These are phyloP conservation scores for Furcasterigmium furcatum DNA, from an alignment of 2,329 filamentous ascomycete genomes.

Conservation along the genomic window DNA sequence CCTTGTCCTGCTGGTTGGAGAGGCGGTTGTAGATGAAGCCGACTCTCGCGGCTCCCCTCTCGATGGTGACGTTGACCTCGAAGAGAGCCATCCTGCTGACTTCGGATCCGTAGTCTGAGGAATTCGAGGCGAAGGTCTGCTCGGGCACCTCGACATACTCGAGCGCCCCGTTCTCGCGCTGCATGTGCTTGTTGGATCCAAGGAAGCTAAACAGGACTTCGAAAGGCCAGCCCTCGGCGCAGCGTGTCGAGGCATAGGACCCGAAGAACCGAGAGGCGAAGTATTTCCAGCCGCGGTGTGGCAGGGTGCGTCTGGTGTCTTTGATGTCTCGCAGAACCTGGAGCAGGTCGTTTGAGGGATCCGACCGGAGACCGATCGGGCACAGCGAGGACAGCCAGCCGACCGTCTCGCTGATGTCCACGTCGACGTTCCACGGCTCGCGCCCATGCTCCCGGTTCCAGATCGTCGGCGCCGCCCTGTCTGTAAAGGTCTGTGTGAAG, in stretches of 20 bases:
- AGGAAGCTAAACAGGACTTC: slow-evolving; percentile 58
- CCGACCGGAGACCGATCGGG: slow-evolving; percentile 41
- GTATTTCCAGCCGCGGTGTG: slow-evolving; percentile 42
- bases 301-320: slow-evolving; percentile 42
- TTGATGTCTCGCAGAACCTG: slow-evolving; percentile 51
- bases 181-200: slow-evolving; percentile 45
- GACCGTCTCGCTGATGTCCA: slow-evolving; percentile 54
- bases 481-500: slow-evolving; percentile 51
- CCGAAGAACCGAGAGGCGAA: slow-evolving; percentile 43
- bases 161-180: slow-evolving; percentile 44
- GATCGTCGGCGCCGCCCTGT: slow-evolving; percentile 45
- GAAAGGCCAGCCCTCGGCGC: slow-evolving; percentile 40
- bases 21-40: slow-evolving; percentile 41
- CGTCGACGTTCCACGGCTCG: slow-evolving; percentile 35
- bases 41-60: slow-evolving; percentile 40
- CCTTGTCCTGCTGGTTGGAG: slow-evolving; percentile 36
- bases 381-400: slow-evolving; percentile 59
- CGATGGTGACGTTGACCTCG: slow-evolving; percentile 44
- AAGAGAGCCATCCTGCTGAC: slow-evolving; percentile 49
- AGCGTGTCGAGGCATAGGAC: slow-evolving; percentile 22
- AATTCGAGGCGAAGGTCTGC: slow-evolving; percentile 29
- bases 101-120: slow-evolving; percentile 38
- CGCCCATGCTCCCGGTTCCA: slow-evolving; percentile 54
- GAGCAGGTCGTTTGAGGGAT: slow-evolving; percentile 39
- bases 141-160: slow-evolving; percentile 40